phyloP scores from a whole-genome alignment of 2,329 filamentous ascomycete species.

The Xylariaceae sp. region DNA sequence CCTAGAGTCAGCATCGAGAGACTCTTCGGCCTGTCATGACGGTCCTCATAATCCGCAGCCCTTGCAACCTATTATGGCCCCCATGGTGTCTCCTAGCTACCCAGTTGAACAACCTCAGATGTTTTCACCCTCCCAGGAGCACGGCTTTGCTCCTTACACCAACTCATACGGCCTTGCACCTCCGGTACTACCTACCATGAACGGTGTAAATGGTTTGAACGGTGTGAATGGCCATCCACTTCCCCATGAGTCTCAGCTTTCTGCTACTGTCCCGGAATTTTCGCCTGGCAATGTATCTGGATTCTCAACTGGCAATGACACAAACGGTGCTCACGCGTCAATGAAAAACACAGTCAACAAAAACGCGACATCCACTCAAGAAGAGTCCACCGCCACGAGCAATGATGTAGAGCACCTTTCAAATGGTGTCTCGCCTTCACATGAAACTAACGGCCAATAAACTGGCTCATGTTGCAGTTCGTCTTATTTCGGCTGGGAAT shows the following conservation, averaged over 20 bases:
- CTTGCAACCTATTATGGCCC: conserved; percentile 15
- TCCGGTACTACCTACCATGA: conserved; percentile 16
- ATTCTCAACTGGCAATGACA: conserved; percentile 6
- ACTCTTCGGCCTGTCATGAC: conserved; percentile 69
- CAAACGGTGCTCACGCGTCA: neutral
- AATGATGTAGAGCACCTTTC: neutral
- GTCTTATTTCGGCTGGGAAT: no score
- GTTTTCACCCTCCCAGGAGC: conserved; percentile 31
- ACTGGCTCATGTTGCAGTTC: no score
- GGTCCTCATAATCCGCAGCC: conserved; percentile 50
- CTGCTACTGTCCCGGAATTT: conserved; percentile 63
- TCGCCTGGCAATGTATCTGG: conserved; percentile 37
- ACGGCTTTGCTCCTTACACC: conserved; percentile 31
- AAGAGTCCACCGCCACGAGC: neutral
- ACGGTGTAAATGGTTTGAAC: conserved; percentile 28
- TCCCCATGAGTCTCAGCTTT: conserved; percentile 50
- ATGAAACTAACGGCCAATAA: neutral
- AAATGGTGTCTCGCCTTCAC: neutral
- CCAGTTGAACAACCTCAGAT: conserved; percentile 23
- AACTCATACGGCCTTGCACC: conserved; percentile 31
- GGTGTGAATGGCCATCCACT: conserved; percentile 26
- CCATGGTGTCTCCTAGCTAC: conserved; percentile 27
- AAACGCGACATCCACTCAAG: neutral
- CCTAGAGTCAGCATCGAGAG: conserved; percentile 62
- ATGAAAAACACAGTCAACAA: neutral